Evolutionary conservation across 2,329 filamentous ascomycete genomes (phyloP), one percentile per base, ranked within the genome.

Genomic region (Scolecobasidium constrictum): DNA sequence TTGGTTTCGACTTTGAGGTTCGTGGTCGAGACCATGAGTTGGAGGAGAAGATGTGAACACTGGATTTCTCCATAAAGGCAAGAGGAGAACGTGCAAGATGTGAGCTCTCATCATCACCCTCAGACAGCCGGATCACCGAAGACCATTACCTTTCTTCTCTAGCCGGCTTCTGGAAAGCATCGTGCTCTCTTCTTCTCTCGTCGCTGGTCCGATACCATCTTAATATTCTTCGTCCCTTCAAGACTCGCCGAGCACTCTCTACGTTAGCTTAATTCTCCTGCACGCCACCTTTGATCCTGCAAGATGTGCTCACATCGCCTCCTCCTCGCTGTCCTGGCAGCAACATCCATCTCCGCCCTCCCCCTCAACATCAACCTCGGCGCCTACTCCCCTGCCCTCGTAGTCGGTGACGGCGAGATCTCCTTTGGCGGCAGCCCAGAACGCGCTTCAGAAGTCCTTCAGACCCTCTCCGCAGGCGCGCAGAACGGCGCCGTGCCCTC

Each of bases 341-440:
- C 57, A 46, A 50, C 56, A 46, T 44, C 51, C 15, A 55, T 61
- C 50, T 52, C 56, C 40, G 62, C 63, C 45, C 56, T 68, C 37
- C 67, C 67, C 20, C 64, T 71, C 40, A 71, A 70, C 62, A 70
- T 71, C 64, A 70, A 70, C 57, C 60, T 71, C 41, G 68, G 67
- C 42, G 67, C 68, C 22, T 71, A 69, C 53, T 71, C 67, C 35
- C 68, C 67, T 39, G 68, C 68, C 50, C 51, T 70, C 59, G 68
- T 71, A 58, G 67, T 71, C 58, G 68, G 68, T 67, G 68, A 71
- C 61, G 67, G 68, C 58, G 67, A 68, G 55, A 70, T 71, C 45
- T 67, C 66, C 39, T 66, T 71, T 42, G 64, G 62, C 46, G 62
- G 58, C 3, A 62, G 58, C 39, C 22, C 42, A 19, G 58, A 60